These are phyloP conservation scores for Candida labiduridarum DNA, from an alignment of 1,139 yeast species.

Conservation along the genomic window DNA sequence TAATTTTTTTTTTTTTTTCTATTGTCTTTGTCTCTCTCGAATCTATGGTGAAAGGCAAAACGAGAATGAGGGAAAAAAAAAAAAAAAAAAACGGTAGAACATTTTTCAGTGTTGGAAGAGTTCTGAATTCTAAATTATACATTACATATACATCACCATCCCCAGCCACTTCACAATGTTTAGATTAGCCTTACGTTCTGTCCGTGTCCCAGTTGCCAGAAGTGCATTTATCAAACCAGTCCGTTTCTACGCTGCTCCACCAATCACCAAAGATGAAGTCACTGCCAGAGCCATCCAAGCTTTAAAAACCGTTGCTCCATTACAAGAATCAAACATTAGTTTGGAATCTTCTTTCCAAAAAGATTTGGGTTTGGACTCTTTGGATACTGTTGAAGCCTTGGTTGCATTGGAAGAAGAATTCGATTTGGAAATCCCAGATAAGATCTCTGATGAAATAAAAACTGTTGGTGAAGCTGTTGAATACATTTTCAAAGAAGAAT, in stretches of 20 bases:
- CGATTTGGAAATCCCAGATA: slow-evolving; percentile 70
- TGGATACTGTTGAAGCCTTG: slow-evolving; percentile 70
- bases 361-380: slow-evolving; percentile 70
- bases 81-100: not conserved
- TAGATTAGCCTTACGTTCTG: slow-evolving; percentile 43
- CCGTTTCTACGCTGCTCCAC: slow-evolving; percentile 51
- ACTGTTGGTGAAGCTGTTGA: slow-evolving; percentile 71
- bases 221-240: slow-evolving; percentile 29
- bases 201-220: slow-evolving; percentile 37
- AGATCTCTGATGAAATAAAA: slow-evolving; percentile 67
- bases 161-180: slow-evolving; percentile 28
- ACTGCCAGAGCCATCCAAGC: slow-evolving; percentile 52
- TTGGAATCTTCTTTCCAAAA: slow-evolving; percentile 56
- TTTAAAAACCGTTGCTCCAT: slow-evolving; percentile 52
- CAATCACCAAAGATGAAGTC: slow-evolving; percentile 51
- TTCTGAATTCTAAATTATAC: not conserved
- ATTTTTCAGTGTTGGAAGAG: not conserved
- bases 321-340: slow-evolving; percentile 47
- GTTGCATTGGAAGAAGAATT: slow-evolving; percentile 76
- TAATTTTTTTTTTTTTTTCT: not conserved
- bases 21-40: not conserved
- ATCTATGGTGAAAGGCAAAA: not conserved
- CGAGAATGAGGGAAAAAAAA: not conserved
- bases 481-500: slow-evolving; percentile 55
- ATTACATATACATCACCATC: not conserved